Percentiles rank a stretch among this genome's conserved stretches.
Conservation (phyloP, 2,329 filamentous ascomycete genomes). For the Aspergillus eucalypticola region DNA sequence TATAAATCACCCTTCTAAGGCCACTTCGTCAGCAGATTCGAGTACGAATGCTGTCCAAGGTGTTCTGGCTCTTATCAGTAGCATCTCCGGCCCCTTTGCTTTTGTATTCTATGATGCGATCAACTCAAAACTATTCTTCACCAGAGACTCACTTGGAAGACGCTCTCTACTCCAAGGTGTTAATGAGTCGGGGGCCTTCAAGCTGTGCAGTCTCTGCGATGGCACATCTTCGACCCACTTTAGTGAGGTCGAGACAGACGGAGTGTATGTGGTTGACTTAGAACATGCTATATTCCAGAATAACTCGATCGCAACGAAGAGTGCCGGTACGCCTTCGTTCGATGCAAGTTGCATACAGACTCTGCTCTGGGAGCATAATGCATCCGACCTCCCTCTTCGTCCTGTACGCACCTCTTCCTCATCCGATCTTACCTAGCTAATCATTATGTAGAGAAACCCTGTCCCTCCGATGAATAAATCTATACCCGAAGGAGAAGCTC, state of each 20-base stretch:
- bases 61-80: constrained; percentile 53
- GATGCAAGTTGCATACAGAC: constrained; percentile 26
- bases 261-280: constrained; percentile 70
- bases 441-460: constrained; percentile 36
- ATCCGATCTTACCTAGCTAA: constrained; percentile 8
- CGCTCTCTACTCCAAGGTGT: constrained; percentile 69
- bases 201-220: constrained; percentile 71
- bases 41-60: constrained; percentile 23
- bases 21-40: constrained; percentile 14
- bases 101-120: constrained; percentile 77
- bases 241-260: constrained; percentile 81
- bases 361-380: constrained; percentile 30
- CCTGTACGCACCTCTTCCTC: not conserved
- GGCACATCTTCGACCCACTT: constrained; percentile 55
- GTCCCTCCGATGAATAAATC: constrained; percentile 49
- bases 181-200: constrained; percentile 54
- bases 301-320: not conserved
- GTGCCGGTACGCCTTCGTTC: constrained; percentile 9
- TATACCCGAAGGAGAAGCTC: constrained; percentile 31
- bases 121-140: constrained; percentile 70
- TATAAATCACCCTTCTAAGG: constrained; percentile 17
- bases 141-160: constrained; percentile 82
- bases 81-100: constrained; percentile 80
- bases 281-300: constrained; percentile 19
- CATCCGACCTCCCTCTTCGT: constrained; percentile 18